phyloP scores from a whole-genome alignment of 2,329 filamentous ascomycete genomes.

The Chalaropsis ovoidea region DNA sequence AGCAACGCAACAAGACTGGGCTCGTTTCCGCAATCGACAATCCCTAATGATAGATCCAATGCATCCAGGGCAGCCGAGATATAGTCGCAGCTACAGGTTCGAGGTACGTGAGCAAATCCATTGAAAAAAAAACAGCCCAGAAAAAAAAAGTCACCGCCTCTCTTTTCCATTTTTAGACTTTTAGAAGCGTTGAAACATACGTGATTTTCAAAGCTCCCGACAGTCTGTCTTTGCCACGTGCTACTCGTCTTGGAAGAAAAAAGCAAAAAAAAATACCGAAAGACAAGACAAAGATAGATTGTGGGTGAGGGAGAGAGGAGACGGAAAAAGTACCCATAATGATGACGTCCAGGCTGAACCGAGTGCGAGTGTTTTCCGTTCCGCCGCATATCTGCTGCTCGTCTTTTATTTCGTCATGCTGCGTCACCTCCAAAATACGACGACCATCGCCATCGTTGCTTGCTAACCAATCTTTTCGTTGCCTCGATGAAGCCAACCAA shows the following conservation, averaged over 20 bases:
- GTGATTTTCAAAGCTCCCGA: not conserved
- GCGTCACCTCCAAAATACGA: not conserved
- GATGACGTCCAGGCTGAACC: not conserved
- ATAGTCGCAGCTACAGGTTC: not conserved
- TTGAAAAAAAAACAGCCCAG: not conserved
- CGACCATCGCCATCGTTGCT: not conserved
- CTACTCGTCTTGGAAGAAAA: conserved; percentile 8
- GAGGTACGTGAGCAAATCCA: not conserved
- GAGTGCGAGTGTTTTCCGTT: not conserved
- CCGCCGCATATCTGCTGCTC: not conserved
- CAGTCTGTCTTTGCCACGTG: conserved; percentile 9
- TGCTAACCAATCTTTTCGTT: not conserved
- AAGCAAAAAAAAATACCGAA: not conserved
- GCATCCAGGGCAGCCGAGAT: not conserved
- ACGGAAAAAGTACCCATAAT: not conserved
- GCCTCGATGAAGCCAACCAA: not conserved
- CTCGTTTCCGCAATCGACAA: not conserved
- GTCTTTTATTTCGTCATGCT: not conserved
- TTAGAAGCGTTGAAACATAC: conserved; percentile 7
- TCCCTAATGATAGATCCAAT: conserved; percentile 10
- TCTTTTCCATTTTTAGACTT: conserved; percentile 10
- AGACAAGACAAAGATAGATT: conserved; percentile 6
- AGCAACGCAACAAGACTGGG: conserved; percentile 12
- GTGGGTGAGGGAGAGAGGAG: not conserved
- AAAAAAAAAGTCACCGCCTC: not conserved